These are phyloP conservation scores for Prunella vulgaris DNA, from an alignment of 257 asterid genomes.

Conservation along the genomic window DNA sequence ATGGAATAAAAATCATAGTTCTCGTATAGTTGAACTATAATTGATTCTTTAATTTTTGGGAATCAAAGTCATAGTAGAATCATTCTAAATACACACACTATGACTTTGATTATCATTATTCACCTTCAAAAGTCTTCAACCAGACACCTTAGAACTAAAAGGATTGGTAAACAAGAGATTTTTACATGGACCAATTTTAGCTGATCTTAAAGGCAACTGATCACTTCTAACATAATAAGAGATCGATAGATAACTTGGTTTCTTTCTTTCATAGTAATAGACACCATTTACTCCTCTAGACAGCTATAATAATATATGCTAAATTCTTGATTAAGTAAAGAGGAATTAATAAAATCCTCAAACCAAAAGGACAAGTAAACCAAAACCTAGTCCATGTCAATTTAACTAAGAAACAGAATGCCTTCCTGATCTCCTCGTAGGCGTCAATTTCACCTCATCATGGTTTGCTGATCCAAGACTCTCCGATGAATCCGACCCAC, in stretches of 20 bases:
- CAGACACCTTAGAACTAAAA: not conserved
- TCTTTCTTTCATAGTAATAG: slow-evolving; percentile 14
- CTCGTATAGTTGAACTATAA: no score
- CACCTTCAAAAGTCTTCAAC: no score
- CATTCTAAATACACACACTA: no score
- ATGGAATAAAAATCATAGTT: no score
- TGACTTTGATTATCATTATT: no score
- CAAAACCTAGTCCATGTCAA: not conserved
- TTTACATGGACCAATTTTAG: slow-evolving; percentile 17
- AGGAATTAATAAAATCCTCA: slow-evolving; percentile 13
- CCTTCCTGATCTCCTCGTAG: slow-evolving; percentile 60
- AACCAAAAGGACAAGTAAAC: slow-evolving; percentile 8
- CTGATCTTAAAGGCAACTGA: not conserved
- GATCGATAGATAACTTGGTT: not conserved
- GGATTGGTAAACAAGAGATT: not conserved
- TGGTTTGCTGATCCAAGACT: slow-evolving; percentile 64
- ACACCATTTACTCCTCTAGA: slow-evolving; percentile 27
- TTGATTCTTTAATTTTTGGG: no score
- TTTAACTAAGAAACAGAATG: slow-evolving; percentile 67
- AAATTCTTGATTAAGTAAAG: slow-evolving; percentile 16
- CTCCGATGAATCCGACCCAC: slow-evolving; percentile 93
- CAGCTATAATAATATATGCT: slow-evolving; percentile 24
- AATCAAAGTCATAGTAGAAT: no score
- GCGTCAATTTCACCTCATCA: slow-evolving; percentile 67
- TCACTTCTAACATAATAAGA: slow-evolving; percentile 17